A percentile compares a stretch with the other conserved stretches of the same genome.
Evolutionary conservation across 2,329 filamentous ascomycete species (phyloP).

Genomic region (Bipolaris bicolor): DNA sequence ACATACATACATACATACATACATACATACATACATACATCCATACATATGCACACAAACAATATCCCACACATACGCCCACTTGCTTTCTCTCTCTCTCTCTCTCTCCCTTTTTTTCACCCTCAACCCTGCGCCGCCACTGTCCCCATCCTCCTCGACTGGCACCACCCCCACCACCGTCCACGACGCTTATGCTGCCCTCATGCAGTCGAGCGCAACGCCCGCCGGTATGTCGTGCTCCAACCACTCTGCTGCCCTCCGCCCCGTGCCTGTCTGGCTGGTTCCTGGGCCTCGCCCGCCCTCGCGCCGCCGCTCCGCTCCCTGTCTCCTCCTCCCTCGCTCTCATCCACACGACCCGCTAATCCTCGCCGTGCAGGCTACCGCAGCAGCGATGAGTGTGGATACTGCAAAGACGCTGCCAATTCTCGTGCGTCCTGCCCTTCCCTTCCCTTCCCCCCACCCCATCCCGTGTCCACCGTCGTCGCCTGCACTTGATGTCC

Average conservation of each 20-base stretch:
- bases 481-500: constrained; percentile 27
- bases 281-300: constrained; percentile 22
- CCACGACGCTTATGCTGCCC: constrained; percentile 49
- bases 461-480: constrained; percentile 23
- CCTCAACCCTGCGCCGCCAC: constrained; percentile 4
- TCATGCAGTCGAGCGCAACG: constrained; percentile 52
- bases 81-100: no score
- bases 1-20: no score
- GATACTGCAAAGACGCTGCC: constrained; percentile 58
- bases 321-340: constrained; percentile 2
- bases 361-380: constrained; percentile 51
- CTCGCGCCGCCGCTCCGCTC: constrained; percentile 11
- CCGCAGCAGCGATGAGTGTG: constrained; percentile 54
- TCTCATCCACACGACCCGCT: constrained; percentile 17
- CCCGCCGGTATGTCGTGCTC: constrained; percentile 50
- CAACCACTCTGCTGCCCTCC: constrained; percentile 44
- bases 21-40: no score
- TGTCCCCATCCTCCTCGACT: constrained; percentile 15
- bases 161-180: constrained; percentile 43
- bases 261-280: constrained; percentile 50
- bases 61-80: constrained; percentile 26
- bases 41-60: neutral
- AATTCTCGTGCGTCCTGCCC: constrained; percentile 55
- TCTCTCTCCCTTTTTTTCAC: neutral
- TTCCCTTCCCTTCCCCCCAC: constrained; percentile 13